These are phyloP conservation scores for Xylaria flabelliformis DNA, from an alignment of 495 filamentous ascomycete genomes.

Conservation along the genomic window DNA sequence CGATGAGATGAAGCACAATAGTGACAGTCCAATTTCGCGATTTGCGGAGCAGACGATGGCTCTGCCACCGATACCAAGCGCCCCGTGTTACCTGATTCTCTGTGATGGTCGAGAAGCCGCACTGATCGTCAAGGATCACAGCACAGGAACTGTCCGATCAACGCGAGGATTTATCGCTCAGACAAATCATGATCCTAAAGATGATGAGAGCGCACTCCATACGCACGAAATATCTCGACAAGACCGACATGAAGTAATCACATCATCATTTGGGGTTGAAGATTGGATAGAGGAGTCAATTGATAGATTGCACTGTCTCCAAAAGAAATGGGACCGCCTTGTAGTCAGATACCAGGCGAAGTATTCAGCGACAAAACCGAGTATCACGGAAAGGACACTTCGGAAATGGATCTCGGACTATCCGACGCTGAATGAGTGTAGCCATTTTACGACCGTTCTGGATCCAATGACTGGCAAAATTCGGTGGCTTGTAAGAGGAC, in stretches of 20 bases:
- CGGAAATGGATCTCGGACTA: slow-evolving; percentile 53
- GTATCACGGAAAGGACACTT: slow-evolving; percentile 19
- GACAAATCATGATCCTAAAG: slow-evolving; percentile 61
- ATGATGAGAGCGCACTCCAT: background rate
- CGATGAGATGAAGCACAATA: background rate
- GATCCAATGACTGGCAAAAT: slow-evolving; percentile 52
- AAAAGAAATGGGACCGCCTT: slow-evolving; percentile 48
- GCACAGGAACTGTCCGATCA: slow-evolving; percentile 46
- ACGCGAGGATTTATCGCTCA: slow-evolving; percentile 59
- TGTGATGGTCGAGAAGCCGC: slow-evolving; percentile 53
- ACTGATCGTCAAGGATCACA: slow-evolving; percentile 65
- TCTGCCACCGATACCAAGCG: background rate
- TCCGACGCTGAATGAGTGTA: slow-evolving; percentile 59
- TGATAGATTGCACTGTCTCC: slow-evolving; percentile 46
- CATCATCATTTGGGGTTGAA: slow-evolving; percentile 22
- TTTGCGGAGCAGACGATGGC: background rate
- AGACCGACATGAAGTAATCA: slow-evolving; percentile 37
- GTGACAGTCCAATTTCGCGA: background rate
- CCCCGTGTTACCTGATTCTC: slow-evolving; percentile 58
- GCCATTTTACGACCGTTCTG: slow-evolving; percentile 61
- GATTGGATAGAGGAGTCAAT: slow-evolving; percentile 51
- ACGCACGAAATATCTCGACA: slow-evolving; percentile 25
- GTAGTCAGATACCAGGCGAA: slow-evolving; percentile 27
- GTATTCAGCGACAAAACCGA: slow-evolving; percentile 7
- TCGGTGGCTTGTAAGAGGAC: slow-evolving; percentile 16